Percentiles rank a stretch among this genome's conserved stretches.
Conservation (phyloP, 306 rosid species). For the Trifolium repens region DNA sequence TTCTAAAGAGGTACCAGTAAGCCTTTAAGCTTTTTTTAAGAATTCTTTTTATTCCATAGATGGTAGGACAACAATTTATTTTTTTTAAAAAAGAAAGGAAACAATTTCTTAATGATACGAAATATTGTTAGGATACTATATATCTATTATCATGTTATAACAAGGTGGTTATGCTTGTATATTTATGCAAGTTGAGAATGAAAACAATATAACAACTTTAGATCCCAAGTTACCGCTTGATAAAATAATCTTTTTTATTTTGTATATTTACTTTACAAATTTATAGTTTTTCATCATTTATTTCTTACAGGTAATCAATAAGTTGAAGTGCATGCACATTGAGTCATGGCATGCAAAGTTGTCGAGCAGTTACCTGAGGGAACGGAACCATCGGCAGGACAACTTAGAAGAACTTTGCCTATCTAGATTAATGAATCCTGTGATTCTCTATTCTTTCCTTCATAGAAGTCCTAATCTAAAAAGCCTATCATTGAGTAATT, state of each 20-base stretch:
- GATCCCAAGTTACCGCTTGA: background rate
- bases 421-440: background rate
- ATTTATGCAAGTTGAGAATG: too few species aligned
- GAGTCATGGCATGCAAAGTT: background rate
- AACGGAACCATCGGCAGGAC: conserved; percentile 7
- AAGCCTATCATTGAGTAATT: background rate
- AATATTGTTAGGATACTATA: too few species aligned
- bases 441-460: conserved; percentile 37
- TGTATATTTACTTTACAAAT: background rate
- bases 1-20: conserved; percentile 19
- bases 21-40: background rate
- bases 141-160: too few species aligned
- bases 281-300: background rate
- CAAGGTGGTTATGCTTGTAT: too few species aligned
- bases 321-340: conserved; percentile 28
- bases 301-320: conserved; percentile 24
- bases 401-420: conserved; percentile 26
- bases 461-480: conserved; percentile 29
- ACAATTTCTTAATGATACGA: too few species aligned
- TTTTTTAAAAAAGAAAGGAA: too few species aligned
- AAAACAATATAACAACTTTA: background rate
- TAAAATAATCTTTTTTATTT: too few species aligned
- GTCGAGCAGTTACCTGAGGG: background rate
- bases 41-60: background rate
- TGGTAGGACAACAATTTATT: too few species aligned